Conservation (phyloP, 257 asterid species). For the Anisodus acutangulus region DNA sequence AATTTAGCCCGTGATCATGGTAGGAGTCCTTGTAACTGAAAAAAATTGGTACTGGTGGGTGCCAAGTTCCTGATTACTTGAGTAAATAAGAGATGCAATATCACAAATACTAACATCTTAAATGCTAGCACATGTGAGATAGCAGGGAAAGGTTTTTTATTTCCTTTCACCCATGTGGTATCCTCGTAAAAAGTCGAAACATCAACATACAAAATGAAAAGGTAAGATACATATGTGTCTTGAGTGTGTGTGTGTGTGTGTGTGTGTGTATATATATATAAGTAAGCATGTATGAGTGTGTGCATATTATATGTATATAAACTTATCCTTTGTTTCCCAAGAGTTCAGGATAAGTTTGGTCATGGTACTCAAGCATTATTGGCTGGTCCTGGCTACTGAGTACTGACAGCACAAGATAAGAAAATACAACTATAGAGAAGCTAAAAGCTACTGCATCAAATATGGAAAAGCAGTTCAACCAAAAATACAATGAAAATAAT, state of each 20-base stretch:
- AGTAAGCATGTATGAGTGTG: not conserved
- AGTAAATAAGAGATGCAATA: not conserved
- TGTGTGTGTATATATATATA: not conserved
- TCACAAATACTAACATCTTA: not conserved
- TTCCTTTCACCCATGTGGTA: conserved; percentile 24
- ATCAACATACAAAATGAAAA: conserved; percentile 35
- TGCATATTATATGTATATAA: not conserved
- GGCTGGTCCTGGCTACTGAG: conserved; percentile 45
- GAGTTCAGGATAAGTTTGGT: conserved; percentile 53
- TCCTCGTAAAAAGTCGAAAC: conserved; percentile 24
- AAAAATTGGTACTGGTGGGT: not conserved
- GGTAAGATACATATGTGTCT: conserved; percentile 50
- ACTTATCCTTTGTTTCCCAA: conserved; percentile 25
- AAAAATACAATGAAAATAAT: not conserved
- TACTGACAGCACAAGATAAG: conserved; percentile 37
- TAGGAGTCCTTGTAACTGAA: not conserved
- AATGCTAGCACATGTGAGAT: not conserved
- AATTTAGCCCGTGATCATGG: not conserved
- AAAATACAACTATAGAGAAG: conserved; percentile 30
- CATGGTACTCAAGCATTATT: conserved; percentile 40
- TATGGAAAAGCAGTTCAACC: not conserved
- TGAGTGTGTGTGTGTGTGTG: conserved; percentile 43
- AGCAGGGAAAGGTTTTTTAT: not conserved
- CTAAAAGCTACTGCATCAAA: conserved; percentile 20
- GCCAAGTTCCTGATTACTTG: not conserved